Evolutionary conservation across 257 asterid genomes (phyloP).

Genomic region (Jacaranda mimosifolia): DNA sequence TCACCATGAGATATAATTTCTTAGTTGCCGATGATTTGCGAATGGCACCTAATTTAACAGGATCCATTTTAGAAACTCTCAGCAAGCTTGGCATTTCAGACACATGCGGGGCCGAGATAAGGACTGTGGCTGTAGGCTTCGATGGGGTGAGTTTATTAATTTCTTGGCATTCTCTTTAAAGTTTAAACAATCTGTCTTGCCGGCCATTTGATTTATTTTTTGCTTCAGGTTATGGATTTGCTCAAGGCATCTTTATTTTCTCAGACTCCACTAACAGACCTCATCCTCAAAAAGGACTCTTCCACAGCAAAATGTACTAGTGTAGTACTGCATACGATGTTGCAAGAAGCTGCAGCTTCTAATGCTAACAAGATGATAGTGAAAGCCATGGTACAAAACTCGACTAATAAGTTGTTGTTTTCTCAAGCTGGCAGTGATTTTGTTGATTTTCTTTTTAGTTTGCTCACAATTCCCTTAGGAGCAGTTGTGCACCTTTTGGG

Average conservation of each 20-base stretch:
- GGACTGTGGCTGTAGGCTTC: background rate
- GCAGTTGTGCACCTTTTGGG: conserved; percentile 3
- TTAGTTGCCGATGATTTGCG: too few species aligned
- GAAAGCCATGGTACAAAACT: conserved; percentile 25
- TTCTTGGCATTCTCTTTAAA: too few species aligned
- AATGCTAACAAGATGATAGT: background rate
- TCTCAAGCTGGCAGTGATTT: background rate
- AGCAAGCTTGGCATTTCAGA: background rate
- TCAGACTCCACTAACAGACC: conserved; percentile 18
- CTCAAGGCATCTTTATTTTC: conserved; percentile 14
- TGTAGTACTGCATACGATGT: background rate
- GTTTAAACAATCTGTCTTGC: too few species aligned
- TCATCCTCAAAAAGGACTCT: background rate
- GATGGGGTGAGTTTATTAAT: background rate
- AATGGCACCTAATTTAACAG: background rate
- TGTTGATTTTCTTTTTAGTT: background rate
- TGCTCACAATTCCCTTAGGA: conserved; percentile 35
- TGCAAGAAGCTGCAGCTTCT: background rate
- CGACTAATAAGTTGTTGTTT: background rate
- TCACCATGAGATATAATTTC: too few species aligned
- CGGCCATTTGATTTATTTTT: too few species aligned
- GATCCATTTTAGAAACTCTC: background rate
- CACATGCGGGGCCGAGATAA: background rate
- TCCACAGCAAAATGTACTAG: background rate
- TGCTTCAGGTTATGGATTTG: conserved; percentile 14